Conservation (phyloP, 345 rosid genomes). For the Trapa incisa region DNA sequence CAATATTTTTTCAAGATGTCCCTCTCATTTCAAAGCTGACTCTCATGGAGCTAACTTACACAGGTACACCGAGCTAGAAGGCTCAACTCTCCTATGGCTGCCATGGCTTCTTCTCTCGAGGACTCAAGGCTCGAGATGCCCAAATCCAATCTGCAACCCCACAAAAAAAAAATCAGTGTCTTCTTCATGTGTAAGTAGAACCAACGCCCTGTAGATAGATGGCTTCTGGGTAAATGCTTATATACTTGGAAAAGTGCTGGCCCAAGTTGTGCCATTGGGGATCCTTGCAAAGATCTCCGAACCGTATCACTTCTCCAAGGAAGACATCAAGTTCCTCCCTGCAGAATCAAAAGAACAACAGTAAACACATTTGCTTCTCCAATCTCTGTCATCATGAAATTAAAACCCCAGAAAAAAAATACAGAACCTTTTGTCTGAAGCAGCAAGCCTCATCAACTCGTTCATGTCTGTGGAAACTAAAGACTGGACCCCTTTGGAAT, state of each 20-base stretch:
- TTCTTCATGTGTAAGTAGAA: neutral
- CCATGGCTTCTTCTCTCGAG: conserved; percentile 7
- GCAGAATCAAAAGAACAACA: conserved; percentile 11
- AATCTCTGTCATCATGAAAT: neutral
- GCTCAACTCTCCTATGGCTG: conserved; percentile 8
- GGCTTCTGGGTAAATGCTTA: neutral
- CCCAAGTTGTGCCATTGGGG: conserved; percentile 81
- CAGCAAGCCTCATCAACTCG: conserved; percentile 64
- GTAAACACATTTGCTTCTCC: neutral
- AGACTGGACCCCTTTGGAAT: conserved; percentile 52
- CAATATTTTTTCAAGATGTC: neutral
- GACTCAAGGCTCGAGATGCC: neutral
- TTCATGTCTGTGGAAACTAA: conserved; percentile 55
- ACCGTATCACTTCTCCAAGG: conserved; percentile 67
- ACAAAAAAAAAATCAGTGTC: neutral
- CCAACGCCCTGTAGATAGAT: neutral
- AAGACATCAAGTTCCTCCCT: conserved; percentile 83
- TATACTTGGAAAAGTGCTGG: conserved; percentile 60
- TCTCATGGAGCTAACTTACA: conserved; percentile 2
- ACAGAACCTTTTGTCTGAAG: conserved; percentile 76
- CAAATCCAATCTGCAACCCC: conserved; percentile 5
- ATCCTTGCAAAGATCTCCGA: conserved; percentile 78
- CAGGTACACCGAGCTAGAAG: conserved; percentile 11
- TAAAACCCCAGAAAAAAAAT: neutral
- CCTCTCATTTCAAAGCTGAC: neutral